Conservation (phyloP, 306 rosid species). For the Quercus bicolor region DNA sequence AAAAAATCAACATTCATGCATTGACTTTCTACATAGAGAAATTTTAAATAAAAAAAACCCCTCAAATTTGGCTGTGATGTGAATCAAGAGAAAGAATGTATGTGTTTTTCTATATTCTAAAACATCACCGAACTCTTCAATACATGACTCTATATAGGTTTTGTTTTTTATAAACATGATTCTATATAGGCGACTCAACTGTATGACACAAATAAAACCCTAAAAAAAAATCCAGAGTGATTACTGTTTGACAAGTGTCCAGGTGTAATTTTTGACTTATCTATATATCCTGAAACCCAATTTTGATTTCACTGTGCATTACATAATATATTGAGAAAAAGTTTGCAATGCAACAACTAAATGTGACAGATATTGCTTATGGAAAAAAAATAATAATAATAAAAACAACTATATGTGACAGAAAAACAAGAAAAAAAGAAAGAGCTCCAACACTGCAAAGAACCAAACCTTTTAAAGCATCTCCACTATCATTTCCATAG, state of each 20-base stretch:
- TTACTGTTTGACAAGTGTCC: not conserved
- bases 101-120: not conserved
- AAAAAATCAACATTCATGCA: not conserved
- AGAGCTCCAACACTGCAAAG: conserved; percentile 7
- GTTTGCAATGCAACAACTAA: conserved; percentile 14
- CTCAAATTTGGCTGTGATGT: not conserved
- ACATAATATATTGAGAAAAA: not conserved
- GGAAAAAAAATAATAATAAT: too few species aligned
- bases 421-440: conserved; percentile 16
- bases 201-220: not conserved
- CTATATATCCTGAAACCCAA: not conserved
- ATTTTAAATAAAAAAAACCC: not conserved
- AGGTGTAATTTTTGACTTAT: not conserved
- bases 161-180: not conserved
- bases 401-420: conserved; percentile 8
- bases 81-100: not conserved
- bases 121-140: conserved; percentile 4
- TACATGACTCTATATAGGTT: not conserved
- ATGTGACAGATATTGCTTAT: conserved; percentile 2
- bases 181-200: not conserved
- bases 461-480: conserved; percentile 87
- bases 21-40: not conserved
- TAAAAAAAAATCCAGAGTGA: not conserved
- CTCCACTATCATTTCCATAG: conserved; percentile 89
- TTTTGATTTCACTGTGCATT: not conserved